These are phyloP conservation scores for Aspergillus latus DNA, from an alignment of 2,329 filamentous ascomycete genomes.

Conservation along the genomic window DNA sequence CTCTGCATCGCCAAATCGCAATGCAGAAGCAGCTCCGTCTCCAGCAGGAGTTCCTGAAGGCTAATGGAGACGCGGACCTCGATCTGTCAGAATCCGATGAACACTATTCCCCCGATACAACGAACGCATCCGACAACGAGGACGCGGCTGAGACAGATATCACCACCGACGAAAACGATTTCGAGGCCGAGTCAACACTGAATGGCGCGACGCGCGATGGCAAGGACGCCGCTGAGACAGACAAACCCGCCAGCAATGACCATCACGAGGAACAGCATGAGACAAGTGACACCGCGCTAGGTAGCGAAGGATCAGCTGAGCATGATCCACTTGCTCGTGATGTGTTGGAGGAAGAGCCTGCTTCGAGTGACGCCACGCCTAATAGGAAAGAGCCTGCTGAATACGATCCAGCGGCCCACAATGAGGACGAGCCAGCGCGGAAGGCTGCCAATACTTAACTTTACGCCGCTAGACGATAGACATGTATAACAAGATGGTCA, in stretches of 20 bases:
- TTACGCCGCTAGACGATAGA: background rate
- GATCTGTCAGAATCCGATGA: constrained; percentile 10
- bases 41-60: constrained; percentile 28
- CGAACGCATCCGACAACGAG: constrained; percentile 22
- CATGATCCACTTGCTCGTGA: background rate
- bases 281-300: background rate
- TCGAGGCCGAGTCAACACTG: background rate
- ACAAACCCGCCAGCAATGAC: background rate
- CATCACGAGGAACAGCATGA: background rate
- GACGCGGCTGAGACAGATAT: background rate
- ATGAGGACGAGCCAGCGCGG: background rate
- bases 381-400: background rate
- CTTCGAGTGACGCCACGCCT: background rate
- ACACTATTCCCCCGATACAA: constrained; percentile 13
- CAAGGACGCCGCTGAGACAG: background rate
- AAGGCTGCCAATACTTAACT: background rate
- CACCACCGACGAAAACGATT: background rate
- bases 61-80: constrained; percentile 16
- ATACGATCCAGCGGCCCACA: background rate
- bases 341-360: background rate
- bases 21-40: constrained; percentile 37
- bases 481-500: background rate
- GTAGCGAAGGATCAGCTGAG: background rate
- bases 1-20: constrained; percentile 38
- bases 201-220: background rate